Evolutionary conservation across 768 basidiomycete species (phyloP).

Genomic region (Coprinopsis marcescibilis): DNA sequence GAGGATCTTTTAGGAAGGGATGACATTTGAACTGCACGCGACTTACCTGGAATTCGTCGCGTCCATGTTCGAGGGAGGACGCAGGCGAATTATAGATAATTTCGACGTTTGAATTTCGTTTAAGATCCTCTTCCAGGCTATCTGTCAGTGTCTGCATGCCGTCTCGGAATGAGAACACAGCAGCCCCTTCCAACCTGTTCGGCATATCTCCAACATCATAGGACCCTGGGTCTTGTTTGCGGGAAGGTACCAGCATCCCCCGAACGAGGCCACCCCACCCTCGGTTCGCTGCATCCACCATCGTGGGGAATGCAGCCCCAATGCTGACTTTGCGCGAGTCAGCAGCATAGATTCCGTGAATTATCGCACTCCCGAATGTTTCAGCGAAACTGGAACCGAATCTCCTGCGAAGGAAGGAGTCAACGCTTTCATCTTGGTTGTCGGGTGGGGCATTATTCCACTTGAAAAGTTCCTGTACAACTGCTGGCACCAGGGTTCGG

Average conservation of each 20-base stretch:
- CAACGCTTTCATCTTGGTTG: constrained; percentile 69
- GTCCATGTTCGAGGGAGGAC: constrained; percentile 24
- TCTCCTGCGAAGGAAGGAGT: constrained; percentile 67
- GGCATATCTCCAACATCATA: constrained; percentile 40
- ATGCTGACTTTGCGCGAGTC: constrained; percentile 73
- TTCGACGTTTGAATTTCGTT: constrained; percentile 48
- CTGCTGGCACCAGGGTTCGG: constrained; percentile 42
- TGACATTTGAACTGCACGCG: constrained; percentile 1
- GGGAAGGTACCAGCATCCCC: constrained; percentile 39
- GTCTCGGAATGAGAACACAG: constrained; percentile 77
- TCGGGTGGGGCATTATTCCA: constrained; percentile 33
- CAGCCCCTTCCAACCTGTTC: constrained; percentile 47
- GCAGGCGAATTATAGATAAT: constrained; percentile 38
- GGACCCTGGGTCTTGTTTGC: constrained; percentile 11
- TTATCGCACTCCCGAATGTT: constrained; percentile 70
- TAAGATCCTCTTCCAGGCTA: constrained; percentile 46
- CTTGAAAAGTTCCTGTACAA: constrained; percentile 57
- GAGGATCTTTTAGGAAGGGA: constrained; percentile 5
- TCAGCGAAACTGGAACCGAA: constrained; percentile 72
- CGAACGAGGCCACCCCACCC: constrained; percentile 67
- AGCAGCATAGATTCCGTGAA: constrained; percentile 92
- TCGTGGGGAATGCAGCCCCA: constrained; percentile 66
- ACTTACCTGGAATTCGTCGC: constrained; percentile 1
- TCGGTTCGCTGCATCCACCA: constrained; percentile 65
- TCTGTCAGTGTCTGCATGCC: constrained; percentile 67